Conservation (phyloP, 495 filamentous ascomycete species). For the Lineolata rhizophorae region DNA sequence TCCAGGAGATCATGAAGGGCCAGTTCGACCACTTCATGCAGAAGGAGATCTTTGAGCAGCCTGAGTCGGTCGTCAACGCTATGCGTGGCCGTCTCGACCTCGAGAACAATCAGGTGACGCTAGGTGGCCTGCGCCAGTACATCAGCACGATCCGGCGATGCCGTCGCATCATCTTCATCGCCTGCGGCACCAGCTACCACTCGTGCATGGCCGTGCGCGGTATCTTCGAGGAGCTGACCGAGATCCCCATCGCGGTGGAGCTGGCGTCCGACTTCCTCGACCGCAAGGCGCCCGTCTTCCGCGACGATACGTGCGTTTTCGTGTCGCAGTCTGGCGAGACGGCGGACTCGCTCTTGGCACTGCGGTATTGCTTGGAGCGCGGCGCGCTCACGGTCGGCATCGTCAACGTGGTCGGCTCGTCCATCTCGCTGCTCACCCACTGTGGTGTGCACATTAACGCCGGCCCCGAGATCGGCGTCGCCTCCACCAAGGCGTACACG, state of each 20-base stretch:
- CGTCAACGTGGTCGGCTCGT: conserved; percentile 94
- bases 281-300: conserved; percentile 93
- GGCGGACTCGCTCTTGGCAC: conserved; percentile 92
- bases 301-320: conserved; percentile 97
- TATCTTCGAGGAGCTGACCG: conserved; percentile 90
- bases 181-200: conserved; percentile 93
- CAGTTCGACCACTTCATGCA: conserved; percentile 99
- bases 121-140: conserved; percentile 88
- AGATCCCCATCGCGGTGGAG: conserved; percentile 94
- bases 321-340: conserved; percentile 98
- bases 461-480: conserved; percentile 95
- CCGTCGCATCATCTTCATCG: conserved; percentile 92
- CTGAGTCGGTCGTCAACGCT: conserved; percentile 96
- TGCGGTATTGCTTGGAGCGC: conserved; percentile 91
- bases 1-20: conserved; percentile 99
- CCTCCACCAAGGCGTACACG: conserved; percentile 96
- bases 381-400: conserved; percentile 93
- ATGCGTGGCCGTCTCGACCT: conserved; percentile 96
- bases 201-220: conserved; percentile 98
- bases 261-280: conserved; percentile 96
- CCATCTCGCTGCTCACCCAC: conserved; percentile 93
- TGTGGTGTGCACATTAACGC: conserved; percentile 99
- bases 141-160: conserved; percentile 91
- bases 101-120: conserved; percentile 77
- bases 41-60: conserved; percentile 99